Conservation (phyloP, 2,329 filamentous ascomycete genomes). For the Fusarium verticillioides region DNA sequence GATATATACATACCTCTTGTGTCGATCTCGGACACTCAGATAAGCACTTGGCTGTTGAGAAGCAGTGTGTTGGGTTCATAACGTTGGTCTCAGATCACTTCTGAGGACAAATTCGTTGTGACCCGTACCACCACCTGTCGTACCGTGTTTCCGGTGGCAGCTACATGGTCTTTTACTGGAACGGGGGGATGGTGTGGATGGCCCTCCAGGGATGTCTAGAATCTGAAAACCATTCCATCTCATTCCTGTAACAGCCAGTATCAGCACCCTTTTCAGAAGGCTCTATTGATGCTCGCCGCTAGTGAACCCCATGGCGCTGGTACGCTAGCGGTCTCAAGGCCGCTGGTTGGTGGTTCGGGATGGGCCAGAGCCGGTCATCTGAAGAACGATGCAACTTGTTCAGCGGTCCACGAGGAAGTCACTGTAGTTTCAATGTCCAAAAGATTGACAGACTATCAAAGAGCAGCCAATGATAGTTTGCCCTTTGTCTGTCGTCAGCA, state of each 20-base stretch:
- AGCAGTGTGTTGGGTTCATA: conserved; percentile 12
- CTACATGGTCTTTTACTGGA: conserved; percentile 17
- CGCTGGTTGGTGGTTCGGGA: conserved; percentile 27
- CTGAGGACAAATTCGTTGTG: conserved; percentile 36
- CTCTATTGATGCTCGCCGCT: conserved; percentile 26
- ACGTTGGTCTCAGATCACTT: conserved; percentile 31
- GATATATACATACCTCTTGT: conserved; percentile 12
- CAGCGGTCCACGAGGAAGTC: conserved; percentile 34
- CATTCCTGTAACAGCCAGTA: conserved; percentile 39
- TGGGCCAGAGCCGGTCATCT: conserved; percentile 37
- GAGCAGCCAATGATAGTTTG: conserved; percentile 19
- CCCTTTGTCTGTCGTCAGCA: conserved; percentile 9
- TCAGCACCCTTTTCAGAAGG: conserved; percentile 14
- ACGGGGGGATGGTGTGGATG: conserved; percentile 21
- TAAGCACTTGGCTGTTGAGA: conserved; percentile 19
- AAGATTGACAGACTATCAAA: neutral
- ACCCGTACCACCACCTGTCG: conserved; percentile 29
- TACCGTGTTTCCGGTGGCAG: conserved; percentile 38
- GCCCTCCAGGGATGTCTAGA: conserved; percentile 20
- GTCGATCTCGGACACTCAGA: conserved; percentile 37
- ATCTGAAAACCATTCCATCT: conserved; percentile 31
- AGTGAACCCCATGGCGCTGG: conserved; percentile 40
- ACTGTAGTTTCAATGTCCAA: conserved; percentile 11
- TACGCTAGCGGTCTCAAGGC: conserved; percentile 39
- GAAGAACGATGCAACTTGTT: conserved; percentile 36